Conservation (phyloP, 805 yeast species). For the Myxozyma neotropica region DNA sequence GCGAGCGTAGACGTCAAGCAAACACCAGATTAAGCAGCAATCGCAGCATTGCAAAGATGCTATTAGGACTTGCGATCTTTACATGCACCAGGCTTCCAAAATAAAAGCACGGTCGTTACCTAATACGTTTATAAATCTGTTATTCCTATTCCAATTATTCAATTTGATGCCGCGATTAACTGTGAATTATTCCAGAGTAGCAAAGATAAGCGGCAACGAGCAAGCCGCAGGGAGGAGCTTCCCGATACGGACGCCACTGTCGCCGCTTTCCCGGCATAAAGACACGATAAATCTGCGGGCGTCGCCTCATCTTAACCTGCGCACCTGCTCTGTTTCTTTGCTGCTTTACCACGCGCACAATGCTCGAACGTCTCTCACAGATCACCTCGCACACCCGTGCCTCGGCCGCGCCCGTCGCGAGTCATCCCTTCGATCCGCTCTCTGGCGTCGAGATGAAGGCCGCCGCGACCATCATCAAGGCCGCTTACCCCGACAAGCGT, state of each 20-base stretch:
- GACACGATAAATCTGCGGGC: neutral
- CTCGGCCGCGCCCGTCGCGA: slow-evolving; percentile 16
- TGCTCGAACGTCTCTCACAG: slow-evolving; percentile 32
- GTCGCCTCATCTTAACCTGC: neutral
- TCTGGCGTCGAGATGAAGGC: slow-evolving; percentile 62
- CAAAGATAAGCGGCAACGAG: slow-evolving; percentile 1
- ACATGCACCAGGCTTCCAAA: too few species aligned
- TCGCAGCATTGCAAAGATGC: too few species aligned
- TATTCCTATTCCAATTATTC: too few species aligned
- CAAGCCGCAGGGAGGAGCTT: slow-evolving; percentile 8
- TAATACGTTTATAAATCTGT: too few species aligned
- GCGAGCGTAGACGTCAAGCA: too few species aligned
- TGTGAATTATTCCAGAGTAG: too few species aligned
- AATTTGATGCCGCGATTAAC: too few species aligned
- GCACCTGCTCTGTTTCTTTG: neutral
- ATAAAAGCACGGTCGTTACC: too few species aligned
- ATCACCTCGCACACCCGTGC: slow-evolving; percentile 31
- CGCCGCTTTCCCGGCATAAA: slow-evolving; percentile 9
- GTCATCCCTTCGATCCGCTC: slow-evolving; percentile 56
- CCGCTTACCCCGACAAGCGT: slow-evolving; percentile 46
- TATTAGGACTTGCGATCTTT: too few species aligned
- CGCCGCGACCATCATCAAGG: slow-evolving; percentile 56
- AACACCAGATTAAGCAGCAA: too few species aligned
- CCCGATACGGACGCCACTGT: slow-evolving; percentile 10
- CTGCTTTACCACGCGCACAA: neutral